Evolutionary conservation across 257 asterid species (phyloP), one percentile per base, ranked within the genome.

Genomic region (Nicotiana knightiana): DNA sequence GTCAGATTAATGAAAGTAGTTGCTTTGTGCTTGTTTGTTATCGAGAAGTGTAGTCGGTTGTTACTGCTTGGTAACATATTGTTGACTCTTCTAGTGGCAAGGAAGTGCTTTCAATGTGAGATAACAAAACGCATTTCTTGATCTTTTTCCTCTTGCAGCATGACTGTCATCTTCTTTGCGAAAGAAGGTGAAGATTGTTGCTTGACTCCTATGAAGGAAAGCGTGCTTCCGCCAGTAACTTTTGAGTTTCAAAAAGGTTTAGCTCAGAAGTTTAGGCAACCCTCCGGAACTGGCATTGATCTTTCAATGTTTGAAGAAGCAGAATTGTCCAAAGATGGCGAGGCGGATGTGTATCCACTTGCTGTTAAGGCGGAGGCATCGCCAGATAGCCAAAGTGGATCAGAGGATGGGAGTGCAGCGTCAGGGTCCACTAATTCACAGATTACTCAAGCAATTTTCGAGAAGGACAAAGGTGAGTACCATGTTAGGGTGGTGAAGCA

Each of bases 281-380:
- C 97, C 54, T 85, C 93, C 18, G 97, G 99, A 84, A 90, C 97
- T 4, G 98, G 99, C 80, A 91, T 96, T 80, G 96, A 96, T 82
- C 80, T 94, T 73, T 91, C 97, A 8, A 63, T 66, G 83, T 93
- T 93, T 73, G 94, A 86, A 79, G 97, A 91, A 79, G 87, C 81
- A 33, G 96, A 91, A 79, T 86, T 93, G 81, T 86, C 83, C n/a
- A 93, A 89, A 85, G 94, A 90, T 11, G 87, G 87, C 18, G 97
- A 91, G 61, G 76, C 84, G 80, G 97, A 91, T 5, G 88, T 93
- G 3, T 96, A 91, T 84, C 98, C 98, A 18, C 87, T 96, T 21
- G 98, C 94, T 4, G 90, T 96, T 54, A 96, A 94, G 84, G 97
- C 98, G 1, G 98, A 93, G 90, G 95, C 97, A 28, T 82, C 46